phyloP scores from a whole-genome alignment of 139 green algal genomes.

The Chlamydomonas sp. region DNA sequence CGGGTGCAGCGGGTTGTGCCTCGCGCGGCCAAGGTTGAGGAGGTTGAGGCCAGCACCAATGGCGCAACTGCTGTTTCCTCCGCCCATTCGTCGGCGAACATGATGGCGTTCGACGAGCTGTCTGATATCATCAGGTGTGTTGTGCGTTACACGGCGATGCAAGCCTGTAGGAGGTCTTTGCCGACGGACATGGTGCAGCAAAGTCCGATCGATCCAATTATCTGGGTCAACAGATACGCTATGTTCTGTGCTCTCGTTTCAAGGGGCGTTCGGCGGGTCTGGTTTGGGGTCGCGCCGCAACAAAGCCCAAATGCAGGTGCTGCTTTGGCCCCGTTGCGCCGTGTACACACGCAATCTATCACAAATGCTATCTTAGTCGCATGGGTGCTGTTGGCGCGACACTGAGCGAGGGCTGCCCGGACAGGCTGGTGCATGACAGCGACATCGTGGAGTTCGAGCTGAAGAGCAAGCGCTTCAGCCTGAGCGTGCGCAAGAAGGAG shows the following conservation, averaged over 20 bases:
- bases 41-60: constrained; percentile 34
- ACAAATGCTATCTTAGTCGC: not conserved
- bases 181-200: not conserved
- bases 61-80: not conserved
- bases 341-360: not conserved
- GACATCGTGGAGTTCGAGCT: constrained; percentile 97
- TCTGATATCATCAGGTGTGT: constrained; percentile 81
- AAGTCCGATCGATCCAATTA: too few relatives aligned
- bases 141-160: constrained; percentile 22
- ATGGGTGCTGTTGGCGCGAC: too few relatives aligned
- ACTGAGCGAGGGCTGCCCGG: not conserved
- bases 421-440: constrained; percentile 92
- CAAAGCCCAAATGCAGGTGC: too few relatives aligned
- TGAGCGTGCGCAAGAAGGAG: constrained; percentile 91
- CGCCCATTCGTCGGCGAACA: constrained; percentile 41
- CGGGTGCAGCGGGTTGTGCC: constrained; percentile 26
- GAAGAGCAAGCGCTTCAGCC: constrained; percentile 91
- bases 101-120: constrained; percentile 87
- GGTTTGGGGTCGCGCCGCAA: too few relatives aligned
- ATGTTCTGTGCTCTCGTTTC: too few relatives aligned
- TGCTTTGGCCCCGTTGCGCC: too few relatives aligned
- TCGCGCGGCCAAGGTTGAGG: constrained; percentile 38
- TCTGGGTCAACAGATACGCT: too few relatives aligned
- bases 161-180: not conserved
- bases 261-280: too few relatives aligned